These are phyloP conservation scores for Protomyces arabidopsidicola DNA, from an alignment of 1,139 yeast species.

Conservation along the genomic window DNA sequence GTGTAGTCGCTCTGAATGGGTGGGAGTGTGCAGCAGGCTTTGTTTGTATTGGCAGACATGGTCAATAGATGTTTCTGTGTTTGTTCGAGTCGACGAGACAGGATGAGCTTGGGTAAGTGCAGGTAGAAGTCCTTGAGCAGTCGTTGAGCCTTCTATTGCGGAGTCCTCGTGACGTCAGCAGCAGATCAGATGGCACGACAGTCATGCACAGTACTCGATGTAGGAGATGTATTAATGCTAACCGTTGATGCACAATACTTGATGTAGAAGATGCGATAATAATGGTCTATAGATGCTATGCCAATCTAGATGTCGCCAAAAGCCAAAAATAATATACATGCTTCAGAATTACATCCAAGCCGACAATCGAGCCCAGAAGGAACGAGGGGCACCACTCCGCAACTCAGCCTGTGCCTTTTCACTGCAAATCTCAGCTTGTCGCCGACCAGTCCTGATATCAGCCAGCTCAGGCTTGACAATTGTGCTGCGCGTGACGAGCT, in stretches of 20 bases:
- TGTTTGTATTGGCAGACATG: constrained; percentile 24
- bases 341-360: background rate
- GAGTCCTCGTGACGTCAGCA: too few species aligned
- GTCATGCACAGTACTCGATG: too few species aligned
- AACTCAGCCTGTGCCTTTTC: background rate
- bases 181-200: too few species aligned
- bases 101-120: background rate
- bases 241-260: too few species aligned
- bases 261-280: too few species aligned
- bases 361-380: background rate
- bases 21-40: constrained; percentile 26
- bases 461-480: constrained; percentile 45
- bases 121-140: background rate
- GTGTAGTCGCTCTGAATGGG: constrained; percentile 14
- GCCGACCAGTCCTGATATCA: constrained; percentile 40
- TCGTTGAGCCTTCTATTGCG: background rate
- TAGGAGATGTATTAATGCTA: too few species aligned
- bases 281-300: too few species aligned
- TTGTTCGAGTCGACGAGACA: background rate
- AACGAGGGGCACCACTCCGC: background rate
- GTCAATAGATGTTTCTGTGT: background rate
- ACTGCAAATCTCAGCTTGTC: background rate
- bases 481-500: constrained; percentile 43
- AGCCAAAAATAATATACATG: background rate
- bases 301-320: background rate